These are phyloP conservation scores for Pseudocercospora eumusae DNA, from an alignment of 2,329 filamentous ascomycete genomes.

Conservation along the genomic window DNA sequence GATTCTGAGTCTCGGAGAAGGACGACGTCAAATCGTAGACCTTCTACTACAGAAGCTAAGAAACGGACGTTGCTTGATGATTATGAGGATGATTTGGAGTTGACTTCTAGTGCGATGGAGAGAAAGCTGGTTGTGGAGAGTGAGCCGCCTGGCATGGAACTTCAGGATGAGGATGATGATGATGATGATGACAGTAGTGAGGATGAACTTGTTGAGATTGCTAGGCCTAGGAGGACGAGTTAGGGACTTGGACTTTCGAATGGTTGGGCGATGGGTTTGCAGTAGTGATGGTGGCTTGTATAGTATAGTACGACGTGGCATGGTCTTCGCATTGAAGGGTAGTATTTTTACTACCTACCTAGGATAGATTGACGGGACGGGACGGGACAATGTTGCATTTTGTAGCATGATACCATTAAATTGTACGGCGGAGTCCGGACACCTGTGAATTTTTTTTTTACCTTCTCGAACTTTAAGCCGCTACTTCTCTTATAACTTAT, in stretches of 20 bases:
- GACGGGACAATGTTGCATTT: neutral
- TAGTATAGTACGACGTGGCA: neutral
- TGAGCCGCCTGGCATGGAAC: constrained; percentile 14
- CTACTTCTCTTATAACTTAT: no score
- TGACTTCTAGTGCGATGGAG: constrained; percentile 22
- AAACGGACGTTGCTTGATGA: constrained; percentile 36
- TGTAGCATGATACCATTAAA: neutral
- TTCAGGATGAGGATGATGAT: constrained; percentile 27
- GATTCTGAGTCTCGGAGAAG: constrained; percentile 42
- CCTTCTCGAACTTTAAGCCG: no score
- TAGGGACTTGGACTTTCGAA: constrained; percentile 17
- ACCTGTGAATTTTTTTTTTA: neutral
- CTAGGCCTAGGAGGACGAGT: constrained; percentile 36
- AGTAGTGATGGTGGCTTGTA: neutral
- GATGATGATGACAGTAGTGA: no score
- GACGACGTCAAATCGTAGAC: constrained; percentile 32
- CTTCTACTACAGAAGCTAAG: constrained; percentile 42
- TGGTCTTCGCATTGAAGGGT: neutral
- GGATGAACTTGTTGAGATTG: constrained; percentile 39
- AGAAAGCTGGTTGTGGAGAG: constrained; percentile 20
- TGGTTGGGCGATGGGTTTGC: neutral
- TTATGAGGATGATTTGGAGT: constrained; percentile 33
- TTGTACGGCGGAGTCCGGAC: no score
- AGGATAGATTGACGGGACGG: neutral
- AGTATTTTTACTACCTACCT: no score